Evolutionary conservation across 225 moss, liverwort and hornwort species (phyloP).

Genomic region (Physcomitrium patens): DNA sequence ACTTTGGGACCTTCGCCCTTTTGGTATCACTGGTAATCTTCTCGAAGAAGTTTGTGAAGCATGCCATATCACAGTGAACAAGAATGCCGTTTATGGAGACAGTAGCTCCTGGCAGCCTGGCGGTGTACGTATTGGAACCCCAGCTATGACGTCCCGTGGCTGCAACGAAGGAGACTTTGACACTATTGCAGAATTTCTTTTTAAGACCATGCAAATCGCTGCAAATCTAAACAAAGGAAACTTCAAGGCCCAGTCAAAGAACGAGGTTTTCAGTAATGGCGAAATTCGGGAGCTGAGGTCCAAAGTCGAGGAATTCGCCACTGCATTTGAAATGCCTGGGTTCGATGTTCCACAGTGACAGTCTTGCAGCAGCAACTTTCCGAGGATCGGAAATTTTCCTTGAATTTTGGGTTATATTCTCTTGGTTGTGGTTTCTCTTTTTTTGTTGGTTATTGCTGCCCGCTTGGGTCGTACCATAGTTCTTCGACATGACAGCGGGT

Average conservation of each 20-base stretch:
- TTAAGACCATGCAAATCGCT: slow-evolving; percentile 70
- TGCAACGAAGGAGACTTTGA: slow-evolving; percentile 45
- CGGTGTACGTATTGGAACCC: slow-evolving; percentile 77
- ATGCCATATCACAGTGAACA: slow-evolving; percentile 86
- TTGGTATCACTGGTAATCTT: slow-evolving; percentile 72
- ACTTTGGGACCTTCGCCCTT: slow-evolving; percentile 84
- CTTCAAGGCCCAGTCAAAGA: slow-evolving; percentile 54
- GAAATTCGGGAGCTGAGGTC: slow-evolving; percentile 67
- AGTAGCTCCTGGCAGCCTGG: slow-evolving; percentile 77
- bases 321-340: slow-evolving; percentile 87
- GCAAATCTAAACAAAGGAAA: slow-evolving; percentile 55
- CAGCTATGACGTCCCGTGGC: slow-evolving; percentile 52
- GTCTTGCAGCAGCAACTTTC: not conserved
- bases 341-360: slow-evolving; percentile 60
- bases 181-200: slow-evolving; percentile 69
- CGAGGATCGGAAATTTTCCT: slow-evolving; percentile 11
- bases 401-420: not conserved
- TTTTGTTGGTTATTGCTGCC: slow-evolving; percentile 9
- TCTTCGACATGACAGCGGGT: slow-evolving; percentile 7
- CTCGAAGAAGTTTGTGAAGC: slow-evolving; percentile 94
- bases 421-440: slow-evolving; percentile 23
- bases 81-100: slow-evolving; percentile 82
- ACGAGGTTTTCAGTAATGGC: slow-evolving; percentile 51
- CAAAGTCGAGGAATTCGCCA: slow-evolving; percentile 81
- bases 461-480: slow-evolving; percentile 15